Base-by-base conservation (phyloP, 257 asterid species). In the Jacaranda copaia region DNA sequence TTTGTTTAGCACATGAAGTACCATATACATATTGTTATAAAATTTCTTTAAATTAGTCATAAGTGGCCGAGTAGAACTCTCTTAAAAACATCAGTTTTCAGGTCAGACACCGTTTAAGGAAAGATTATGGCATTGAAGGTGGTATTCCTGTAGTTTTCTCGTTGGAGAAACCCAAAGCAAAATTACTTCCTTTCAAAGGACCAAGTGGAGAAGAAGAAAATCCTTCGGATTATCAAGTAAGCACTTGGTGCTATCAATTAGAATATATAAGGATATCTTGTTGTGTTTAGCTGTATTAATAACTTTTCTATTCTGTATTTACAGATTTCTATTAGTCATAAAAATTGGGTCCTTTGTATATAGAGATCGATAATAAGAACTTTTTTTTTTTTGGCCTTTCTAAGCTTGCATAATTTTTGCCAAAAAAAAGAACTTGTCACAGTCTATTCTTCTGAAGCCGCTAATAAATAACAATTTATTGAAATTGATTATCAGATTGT, bases 201-300 rank as follows among this genome's bases (percentile, higher is more conserved):
- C 89, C 98, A 53, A 88, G 84, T 56, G 99, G 97, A 70, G 96
- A 87, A 75, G 98, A 90, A 81, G 99, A 91, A 82, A 91, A 90
- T 81, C 99, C 99, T 82, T 93, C 97, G 71, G 99, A 95, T 86
- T 95, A 93, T 82, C 99, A 95, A 86, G 99, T 95, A 89, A 83
- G 87, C 71, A 60, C 78, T 55, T 66, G n/a, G 72, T 70, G 48
- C 71, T 75, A 43, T 61, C 64, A n/a, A 43, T 55, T 75, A 20
- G 45, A 57, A 16, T 70, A 66, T 68, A 5, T 20, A 75, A 70
- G 81, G 56, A 74, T 35, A 4, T 82, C 72, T 52, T 64, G 20
- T 60, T 53, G 51, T 38, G 5, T 25, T 74, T 58, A 55, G 67
- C 32, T 42, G 58, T 60, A 18, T 63, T 72, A 46, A n/a, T 32